Evolutionary conservation across 1,284 basidiomycete genomes (phyloP).

Genomic region (Thecaphora thlaspeos): DNA sequence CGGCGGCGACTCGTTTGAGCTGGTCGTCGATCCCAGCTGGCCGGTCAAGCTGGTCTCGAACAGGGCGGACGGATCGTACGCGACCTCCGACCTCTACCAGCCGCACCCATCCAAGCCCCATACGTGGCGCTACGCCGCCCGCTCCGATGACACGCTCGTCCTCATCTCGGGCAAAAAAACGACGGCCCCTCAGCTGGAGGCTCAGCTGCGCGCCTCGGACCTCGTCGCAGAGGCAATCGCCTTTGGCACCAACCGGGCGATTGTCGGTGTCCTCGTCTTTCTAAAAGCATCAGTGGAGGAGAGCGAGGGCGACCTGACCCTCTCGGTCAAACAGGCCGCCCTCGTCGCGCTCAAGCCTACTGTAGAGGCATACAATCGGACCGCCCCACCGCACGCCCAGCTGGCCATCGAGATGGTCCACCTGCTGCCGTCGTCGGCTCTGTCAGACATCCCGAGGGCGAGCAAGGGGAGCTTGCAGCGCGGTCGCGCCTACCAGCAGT

Average conservation of each 20-base stretch:
- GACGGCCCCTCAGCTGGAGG: conserved; percentile 20
- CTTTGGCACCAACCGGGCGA: conserved; percentile 40
- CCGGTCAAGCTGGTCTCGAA: conserved; percentile 43
- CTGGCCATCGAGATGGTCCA: conserved; percentile 32
- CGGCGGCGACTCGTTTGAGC: conserved; percentile 15
- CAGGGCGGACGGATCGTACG: conserved; percentile 27
- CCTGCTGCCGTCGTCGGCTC: conserved; percentile 12
- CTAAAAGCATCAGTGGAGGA: conserved; percentile 12
- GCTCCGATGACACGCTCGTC: conserved; percentile 40
- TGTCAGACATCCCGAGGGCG: conserved; percentile 23
- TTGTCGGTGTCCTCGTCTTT: conserved; percentile 38
- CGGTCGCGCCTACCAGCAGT: conserved; percentile 27
- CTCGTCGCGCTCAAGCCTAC: conserved; percentile 16
- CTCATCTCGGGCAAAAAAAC: conserved; percentile 45
- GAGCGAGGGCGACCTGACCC: conserved; percentile 2
- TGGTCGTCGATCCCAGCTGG: conserved; percentile 35
- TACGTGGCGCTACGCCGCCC: conserved; percentile 32
- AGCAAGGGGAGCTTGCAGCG: conserved; percentile 46
- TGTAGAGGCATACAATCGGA: conserved; percentile 17
- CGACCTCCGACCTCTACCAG: conserved; percentile 38
- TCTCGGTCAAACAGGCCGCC: conserved; percentile 6
- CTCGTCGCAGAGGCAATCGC: conserved; percentile 36
- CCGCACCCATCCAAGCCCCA: conserved; percentile 6
- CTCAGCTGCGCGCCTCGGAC: conserved; percentile 10
- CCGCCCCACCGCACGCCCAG: conserved; percentile 28